Base-by-base conservation (phyloP, 352 stramenopile genomes). In the Pythium vanterpoolii region DNA sequence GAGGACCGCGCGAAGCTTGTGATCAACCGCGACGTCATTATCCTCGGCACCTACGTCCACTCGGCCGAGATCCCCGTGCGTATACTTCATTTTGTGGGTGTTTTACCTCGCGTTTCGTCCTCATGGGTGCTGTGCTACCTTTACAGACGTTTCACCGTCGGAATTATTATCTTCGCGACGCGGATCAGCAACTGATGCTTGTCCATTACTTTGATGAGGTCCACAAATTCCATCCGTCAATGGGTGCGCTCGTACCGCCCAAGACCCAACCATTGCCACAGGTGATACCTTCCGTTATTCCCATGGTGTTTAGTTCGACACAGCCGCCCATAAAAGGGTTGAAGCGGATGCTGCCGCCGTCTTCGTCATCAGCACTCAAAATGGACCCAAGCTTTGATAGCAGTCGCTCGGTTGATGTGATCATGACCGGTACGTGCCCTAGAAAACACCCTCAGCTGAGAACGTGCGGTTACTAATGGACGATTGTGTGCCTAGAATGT, bases 181-280 rank as follows among this genome's bases (percentile, higher is more conserved):
- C 71, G 2, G 72, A 86, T 11, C 70, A 85, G 21, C 71, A 76
- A 31, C 74, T 93, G 33, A 76, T 95, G 21, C 80, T 95, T n/a
- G 86, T 95, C 3, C 86, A 95, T 54, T 95, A 95, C 70, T 89
- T 95, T 66, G 81, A 94, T 34, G 83, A 93, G 68, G 60, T 71
- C 4, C 71, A 87, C 61, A 93, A 89, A 64, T 55, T 34, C 33
- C 56, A 71, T 19, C 63, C 63, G 4, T 28, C 33, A 3, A 71
- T 71, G 62, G 62, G 49, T 3, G 44, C 51, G 34, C 42, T 70
- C 21, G 40, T 70, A n/a, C 50, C 62, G 26, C 48, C 62, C 14
- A 54, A 31, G 10, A 28, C 46, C 19, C 52, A 54, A 11, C 60
- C 51, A 4, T 24, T 61, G 5, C 56, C 56, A 42, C 31, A 24